Base-by-base conservation (phyloP, 352 stramenopile species). In the Globisporangium cederbergense region DNA sequence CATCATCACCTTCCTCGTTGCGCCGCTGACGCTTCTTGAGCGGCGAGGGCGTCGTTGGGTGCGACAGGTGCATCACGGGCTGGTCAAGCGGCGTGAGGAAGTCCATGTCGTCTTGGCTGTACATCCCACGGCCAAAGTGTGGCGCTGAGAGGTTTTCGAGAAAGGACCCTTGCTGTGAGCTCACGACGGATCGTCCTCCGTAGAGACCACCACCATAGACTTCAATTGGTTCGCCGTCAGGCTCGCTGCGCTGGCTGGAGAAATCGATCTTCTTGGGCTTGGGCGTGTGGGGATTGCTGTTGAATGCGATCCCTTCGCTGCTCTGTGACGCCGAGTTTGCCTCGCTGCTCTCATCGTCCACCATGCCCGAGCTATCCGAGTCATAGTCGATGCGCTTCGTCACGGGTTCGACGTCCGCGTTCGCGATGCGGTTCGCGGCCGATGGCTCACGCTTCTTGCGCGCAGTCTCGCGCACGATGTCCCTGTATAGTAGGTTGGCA, bases 1-100 rank as follows among this genome's bases (percentile, higher is more conserved):
- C 34, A 32, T 42, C 47, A 9, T 62, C n/a, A 7, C 25, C 51
- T 22, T 61, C 61, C 18, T 71, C 72, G 54, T 61, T 63, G 50
- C 82, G 70, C 28, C 86, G 80, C 56, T 75, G 75, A 11, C 84
- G 74, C 47, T 95, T 95, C 62, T 93, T 93, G 25, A 95, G 71
- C 7, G 86, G 86, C 34, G 86, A 93, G 18, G 86, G 86, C 38
- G 86, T 93, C 55, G 81, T 91, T 9, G 86, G 84, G 53, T 93
- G 86, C 22, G 86, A 95, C 50, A 95, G 68, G 11, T 83, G 84
- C 60, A 93, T 76, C 40, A 95, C 84, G 1, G 86, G 86, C 62
- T 95, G 86, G 67, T 95, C 86, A 62, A 86, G 69, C 18, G 86
- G 86, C 55, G 86, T 95, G 42, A 89, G 78, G 73, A 93, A 95